Base-by-base conservation (phyloP, 2,329 filamentous ascomycete species). In the Thyridium curvatum region DNA sequence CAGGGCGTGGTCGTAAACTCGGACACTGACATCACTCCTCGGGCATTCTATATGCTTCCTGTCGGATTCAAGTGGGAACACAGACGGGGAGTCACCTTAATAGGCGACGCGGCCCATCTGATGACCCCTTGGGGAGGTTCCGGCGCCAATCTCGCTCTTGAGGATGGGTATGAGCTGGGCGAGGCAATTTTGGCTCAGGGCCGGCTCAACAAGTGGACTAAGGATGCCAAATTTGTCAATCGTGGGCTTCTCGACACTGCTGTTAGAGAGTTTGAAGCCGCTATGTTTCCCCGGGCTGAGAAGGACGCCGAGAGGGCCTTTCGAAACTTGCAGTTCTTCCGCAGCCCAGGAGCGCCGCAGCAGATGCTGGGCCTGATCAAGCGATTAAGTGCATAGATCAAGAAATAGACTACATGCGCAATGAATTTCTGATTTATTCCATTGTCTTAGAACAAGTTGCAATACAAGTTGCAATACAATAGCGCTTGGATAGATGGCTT, bases 81-180 rank as follows among this genome's bases (percentile, higher is more conserved):
- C 10, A 49, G 53, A 4, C 30, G 56, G 0, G 68, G 71, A 4
- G 56, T 68, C 4, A 72, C 74, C 0, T 52, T 79, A 10, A 52
- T 78, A 15, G 74, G 74, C 3, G 73, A 78, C 46, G 70, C 73
- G 1, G 73, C 72, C 8, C 73, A 78, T 50, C 46, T 76, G 12
- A 71, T 74, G 63, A 65, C 64, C 4, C 68, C 69, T 0, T 76
- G 71, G 44, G 66, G 65, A 0, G 74, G 74, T 3, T 71, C 73
- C 35, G 73, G 74, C 2, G 72, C 75, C 30, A 77, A 78, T 45
- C 47, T 66, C 3, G 71, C 66, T 0, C 68, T 78, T 65, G 51
- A 56, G 30, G 73, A 77, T 48, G 59, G 69, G 1, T 46, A 72
- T n/a, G 54, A 68, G 13, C 52, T 78, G 4, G 61, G 58, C 0